Base-by-base conservation (phyloP, 2,329 filamentous ascomycete genomes). In the Colletotrichum brevisporum region DNA sequence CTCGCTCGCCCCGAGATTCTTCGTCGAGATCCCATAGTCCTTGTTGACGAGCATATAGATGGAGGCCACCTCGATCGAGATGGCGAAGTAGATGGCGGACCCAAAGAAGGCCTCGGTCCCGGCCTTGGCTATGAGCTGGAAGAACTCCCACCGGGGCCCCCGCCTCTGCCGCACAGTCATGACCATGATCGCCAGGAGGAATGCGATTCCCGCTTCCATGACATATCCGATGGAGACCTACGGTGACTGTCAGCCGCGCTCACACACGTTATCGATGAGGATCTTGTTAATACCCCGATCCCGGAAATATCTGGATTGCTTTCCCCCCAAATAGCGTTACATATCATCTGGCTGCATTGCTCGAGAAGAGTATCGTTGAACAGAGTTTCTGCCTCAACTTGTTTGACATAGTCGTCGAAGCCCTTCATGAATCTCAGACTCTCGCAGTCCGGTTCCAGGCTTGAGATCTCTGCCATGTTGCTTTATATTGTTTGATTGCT, bases 1-100 rank as follows among this genome's bases (percentile, higher is more conserved):
- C 24, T 76, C 75, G 5, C 74, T 71, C 1, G 75, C 73, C 2
- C 74, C 72, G 12, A 76, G 47, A 21, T 73, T 71, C 1, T 36
- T 43, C 1, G 70, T 73, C 24, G 69, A 72, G 31, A 76, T 71
- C 6, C 72, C 72, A 41, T 71, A 74, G 69, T 76, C 73, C 24
- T 76, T 74, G 4, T 69, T 71, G 2, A 71, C 63, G 3, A 76
- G 70, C 9, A 74, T 59, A 10, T 67, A 45, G 5, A 75, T 73
- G 0, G 71, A 67, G 18, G 75, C 74, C 4, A 75, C 52, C 53
- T 75, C 71, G 3, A 74, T 41, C 3, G 74, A 58, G 12, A 74
- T 60, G 5, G 72, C 65, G 50, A 76, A 55, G 31, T 68, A 68
- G n/a, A 68, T 53, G 26, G 53, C 60, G 8, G n/a, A 68, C 5